A percentile compares a stretch with the other conserved stretches of the same genome.
Conservation (phyloP, 2,329 filamentous ascomycete genomes). For the Aspergillus tamarii region DNA sequence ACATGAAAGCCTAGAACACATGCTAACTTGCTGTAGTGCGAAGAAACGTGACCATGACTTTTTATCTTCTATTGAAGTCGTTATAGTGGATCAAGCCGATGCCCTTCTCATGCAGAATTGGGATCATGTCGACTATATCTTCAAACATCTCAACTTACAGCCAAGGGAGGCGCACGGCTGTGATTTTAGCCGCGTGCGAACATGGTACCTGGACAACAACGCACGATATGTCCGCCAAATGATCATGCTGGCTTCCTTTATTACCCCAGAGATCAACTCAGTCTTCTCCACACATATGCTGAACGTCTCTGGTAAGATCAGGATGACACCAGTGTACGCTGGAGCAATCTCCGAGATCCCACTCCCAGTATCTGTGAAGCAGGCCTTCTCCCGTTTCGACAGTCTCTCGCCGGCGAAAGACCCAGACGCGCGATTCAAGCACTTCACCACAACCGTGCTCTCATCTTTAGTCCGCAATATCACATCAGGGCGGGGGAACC, state of each 20-base stretch:
- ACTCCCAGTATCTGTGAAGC: conserved; percentile 66
- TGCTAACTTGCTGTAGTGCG: conserved; percentile 40
- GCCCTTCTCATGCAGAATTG: conserved; percentile 97
- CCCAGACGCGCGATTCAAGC: conserved; percentile 86
- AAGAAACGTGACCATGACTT: conserved; percentile 83
- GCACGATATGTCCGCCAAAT: conserved; percentile 83
- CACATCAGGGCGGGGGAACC: conserved; percentile 41
- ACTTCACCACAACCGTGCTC: conserved; percentile 81
- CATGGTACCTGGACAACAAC: conserved; percentile 90
- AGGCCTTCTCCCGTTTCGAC: conserved; percentile 89
- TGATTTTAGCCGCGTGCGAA: conserved; percentile 87
- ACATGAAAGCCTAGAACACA: neutral
- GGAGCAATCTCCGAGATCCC: conserved; percentile 75
- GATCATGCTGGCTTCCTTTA: conserved; percentile 76
- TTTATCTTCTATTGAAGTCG: conserved; percentile 87
- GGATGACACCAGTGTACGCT: conserved; percentile 69
- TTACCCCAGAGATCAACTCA: conserved; percentile 84
- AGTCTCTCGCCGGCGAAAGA: conserved; percentile 70
- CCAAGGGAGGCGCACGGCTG: conserved; percentile 88
- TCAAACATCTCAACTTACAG: conserved; percentile 87
- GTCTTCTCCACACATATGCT: conserved; percentile 75
- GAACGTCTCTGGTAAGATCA: conserved; percentile 79
- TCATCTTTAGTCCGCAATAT: conserved; percentile 70
- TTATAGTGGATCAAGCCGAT: conserved; percentile 89
- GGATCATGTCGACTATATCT: conserved; percentile 92